Base-by-base conservation (phyloP, 192 early-diverging fungal genomes). In the Coemansia sp. region DNA sequence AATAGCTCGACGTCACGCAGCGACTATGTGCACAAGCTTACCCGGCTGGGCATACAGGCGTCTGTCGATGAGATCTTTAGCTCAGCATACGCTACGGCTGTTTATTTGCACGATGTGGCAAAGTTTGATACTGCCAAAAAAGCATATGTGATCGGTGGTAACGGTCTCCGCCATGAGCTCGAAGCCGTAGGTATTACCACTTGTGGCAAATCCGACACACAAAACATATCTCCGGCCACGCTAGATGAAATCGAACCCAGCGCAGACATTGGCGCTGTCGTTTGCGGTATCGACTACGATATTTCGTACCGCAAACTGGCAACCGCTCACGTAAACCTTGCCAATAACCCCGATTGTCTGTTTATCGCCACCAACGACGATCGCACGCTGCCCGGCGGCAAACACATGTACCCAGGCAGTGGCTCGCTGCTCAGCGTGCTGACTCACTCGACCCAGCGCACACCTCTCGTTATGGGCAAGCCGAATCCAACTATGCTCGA, bases 321-420 rank as follows among this genome's bases (percentile, higher is more conserved):
- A 41, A 93, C 91, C 73, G 97, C 97, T 0, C 93, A 90, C 72
- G 87, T 88, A 10, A 93, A 96, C 69, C 82, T 99, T 32, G 75
- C 75, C 32, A 64, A 73, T 25, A 85, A 94, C 69, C 78, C 82
- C 11, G 82, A 87, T 7, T 87, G 87, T 51, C 81, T 91, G 57
- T 99, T 97, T 77, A 82, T 99, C 51, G 85, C 94, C 10, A 99
- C 97, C 53, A 99, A 99, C 66, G 88, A 84, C 64, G 97, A 99
- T 69, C 75, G 87, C 32, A 96, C 94, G 6, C 95, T 90, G 72
- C 97, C 97, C 12, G 83, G 89, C 22, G 88, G 84, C 50, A 88
- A 87, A 15, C 72, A 85, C 27, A 64, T 91, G 39, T 93, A 85
- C 56, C 94, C 95, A 8, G 91, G 91, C 79, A 63, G 91, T 21